A percentile compares a stretch with the other conserved stretches of the same genome.
These are phyloP conservation scores for Trichoderma gamsii DNA, from an alignment of 495 filamentous ascomycete species.

Conservation along the genomic window DNA sequence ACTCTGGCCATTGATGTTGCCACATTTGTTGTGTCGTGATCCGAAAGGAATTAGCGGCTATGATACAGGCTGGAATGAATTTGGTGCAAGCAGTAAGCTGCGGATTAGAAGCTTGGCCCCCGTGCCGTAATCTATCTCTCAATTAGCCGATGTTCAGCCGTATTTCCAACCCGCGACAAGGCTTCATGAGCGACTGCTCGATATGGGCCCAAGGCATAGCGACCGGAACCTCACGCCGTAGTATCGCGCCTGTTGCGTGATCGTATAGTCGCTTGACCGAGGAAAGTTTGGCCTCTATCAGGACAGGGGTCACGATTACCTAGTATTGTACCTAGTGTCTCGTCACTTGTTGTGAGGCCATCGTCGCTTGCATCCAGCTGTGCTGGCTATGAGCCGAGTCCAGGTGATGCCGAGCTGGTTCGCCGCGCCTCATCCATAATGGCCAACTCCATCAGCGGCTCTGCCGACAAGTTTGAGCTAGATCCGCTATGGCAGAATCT, in stretches of 20 bases:
- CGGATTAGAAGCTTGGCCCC: not conserved
- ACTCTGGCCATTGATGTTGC: no score
- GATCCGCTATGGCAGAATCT: constrained; percentile 68
- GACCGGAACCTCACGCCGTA: not conserved
- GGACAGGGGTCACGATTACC: not conserved
- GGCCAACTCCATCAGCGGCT: constrained; percentile 9
- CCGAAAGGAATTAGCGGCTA: no score
- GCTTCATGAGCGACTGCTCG: not conserved
- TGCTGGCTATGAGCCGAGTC: not conserved
- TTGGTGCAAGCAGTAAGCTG: no score
- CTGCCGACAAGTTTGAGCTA: constrained; percentile 39
- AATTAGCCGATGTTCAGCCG: constrained; percentile 2
- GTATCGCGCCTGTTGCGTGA: not conserved
- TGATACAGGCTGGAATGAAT: not conserved
- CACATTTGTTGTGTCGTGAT: no score
- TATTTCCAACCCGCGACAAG: constrained; percentile 1
- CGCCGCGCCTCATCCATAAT: not conserved
- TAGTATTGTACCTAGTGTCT: no score
- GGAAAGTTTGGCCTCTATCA: not conserved
- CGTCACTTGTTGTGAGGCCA: not conserved
- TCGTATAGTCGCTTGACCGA: not conserved
- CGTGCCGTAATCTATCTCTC: not conserved
- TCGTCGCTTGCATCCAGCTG: not conserved
- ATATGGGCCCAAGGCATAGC: not conserved
- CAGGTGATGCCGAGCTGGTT: not conserved